phyloP scores from a whole-genome alignment of 495 filamentous ascomycete species.

The Aeminium ludgeri region DNA sequence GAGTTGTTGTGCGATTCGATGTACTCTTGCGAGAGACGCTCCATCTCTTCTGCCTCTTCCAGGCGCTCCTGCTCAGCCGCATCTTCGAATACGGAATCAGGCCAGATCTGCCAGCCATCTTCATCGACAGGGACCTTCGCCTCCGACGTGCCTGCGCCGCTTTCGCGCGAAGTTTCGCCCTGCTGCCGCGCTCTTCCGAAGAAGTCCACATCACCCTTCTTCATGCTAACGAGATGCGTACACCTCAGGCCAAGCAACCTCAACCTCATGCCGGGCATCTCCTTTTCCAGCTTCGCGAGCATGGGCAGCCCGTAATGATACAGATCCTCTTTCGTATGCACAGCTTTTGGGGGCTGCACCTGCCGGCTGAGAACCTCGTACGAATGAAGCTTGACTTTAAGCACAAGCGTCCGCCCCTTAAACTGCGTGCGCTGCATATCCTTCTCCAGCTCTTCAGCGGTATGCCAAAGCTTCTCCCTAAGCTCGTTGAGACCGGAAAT shows the following conservation, averaged over 20 bases:
- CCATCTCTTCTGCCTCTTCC: conserved; percentile 47
- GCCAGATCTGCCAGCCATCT: conserved; percentile 48
- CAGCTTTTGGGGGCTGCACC: conserved; percentile 50
- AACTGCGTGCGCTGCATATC: conserved; percentile 65
- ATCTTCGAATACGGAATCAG: conserved; percentile 52
- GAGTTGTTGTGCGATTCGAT: neutral
- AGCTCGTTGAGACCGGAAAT: conserved; percentile 51
- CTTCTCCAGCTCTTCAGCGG: conserved; percentile 74
- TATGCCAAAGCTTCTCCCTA: conserved; percentile 57
- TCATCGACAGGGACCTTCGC: conserved; percentile 14
- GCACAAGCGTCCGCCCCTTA: conserved; percentile 72
- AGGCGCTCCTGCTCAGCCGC: conserved; percentile 45
- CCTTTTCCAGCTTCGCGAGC: conserved; percentile 67
- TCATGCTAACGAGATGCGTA: conserved; percentile 71
- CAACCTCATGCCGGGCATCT: conserved; percentile 64
- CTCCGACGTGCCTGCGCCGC: conserved; percentile 13
- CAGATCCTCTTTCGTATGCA: conserved; percentile 60
- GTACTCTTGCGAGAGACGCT: conserved; percentile 44
- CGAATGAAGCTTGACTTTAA: conserved; percentile 90
- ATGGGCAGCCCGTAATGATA: conserved; percentile 72
- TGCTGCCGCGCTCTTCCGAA: conserved; percentile 40
- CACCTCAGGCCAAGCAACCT: conserved; percentile 78
- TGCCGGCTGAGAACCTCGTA: conserved; percentile 86
- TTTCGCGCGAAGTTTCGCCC: neutral
- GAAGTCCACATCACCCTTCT: conserved; percentile 59